Conservation (phyloP, 169 alveolate species). For the Cryptosporidium xiaoi region DNA sequence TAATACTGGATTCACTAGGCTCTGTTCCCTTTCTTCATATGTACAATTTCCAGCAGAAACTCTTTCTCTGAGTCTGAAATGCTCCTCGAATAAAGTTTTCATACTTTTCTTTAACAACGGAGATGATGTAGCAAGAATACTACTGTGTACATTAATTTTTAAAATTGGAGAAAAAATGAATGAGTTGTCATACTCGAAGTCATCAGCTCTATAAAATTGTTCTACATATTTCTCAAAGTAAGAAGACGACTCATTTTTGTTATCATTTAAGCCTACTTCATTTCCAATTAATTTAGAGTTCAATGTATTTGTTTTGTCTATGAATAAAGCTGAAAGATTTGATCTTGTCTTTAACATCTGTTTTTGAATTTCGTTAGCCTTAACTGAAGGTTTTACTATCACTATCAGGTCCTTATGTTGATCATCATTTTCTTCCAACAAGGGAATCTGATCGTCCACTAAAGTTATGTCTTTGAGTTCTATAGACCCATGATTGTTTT, state of each 20-base stretch:
- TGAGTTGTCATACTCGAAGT: slow-evolving; percentile 15
- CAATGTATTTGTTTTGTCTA: slow-evolving; percentile 15
- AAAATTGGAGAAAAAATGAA: slow-evolving; percentile 28
- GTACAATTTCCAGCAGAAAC: slow-evolving; percentile 44
- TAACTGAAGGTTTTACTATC: slow-evolving; percentile 55
- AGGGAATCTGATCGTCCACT: slow-evolving; percentile 36
- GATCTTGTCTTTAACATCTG: slow-evolving; percentile 33
- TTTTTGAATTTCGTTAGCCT: slow-evolving; percentile 49
- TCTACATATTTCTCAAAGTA: slow-evolving; percentile 48
- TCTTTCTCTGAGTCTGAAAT: slow-evolving; percentile 65
- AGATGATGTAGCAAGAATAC: slow-evolving; percentile 54
- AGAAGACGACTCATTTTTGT: slow-evolving; percentile 3
- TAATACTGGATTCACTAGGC: slow-evolving; percentile 43
- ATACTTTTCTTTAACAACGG: slow-evolving; percentile 62
- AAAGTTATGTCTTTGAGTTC: slow-evolving; percentile 56
- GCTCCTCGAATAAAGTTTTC: slow-evolving; percentile 62
- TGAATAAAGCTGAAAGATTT: slow-evolving; percentile 39
- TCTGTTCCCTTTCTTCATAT: slow-evolving; percentile 58
- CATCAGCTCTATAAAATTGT: slow-evolving; percentile 55
- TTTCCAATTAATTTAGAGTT: slow-evolving; percentile 12
- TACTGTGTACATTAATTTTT: slow-evolving; percentile 60
- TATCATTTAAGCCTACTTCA: slow-evolving; percentile 9
- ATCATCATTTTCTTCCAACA: slow-evolving; percentile 57
- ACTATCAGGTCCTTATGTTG: slow-evolving; percentile 51
- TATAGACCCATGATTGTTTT: background rate